A percentile compares a stretch with the other conserved stretches of the same genome.
phyloP scores from a whole-genome alignment of 1,139 yeast species.

The Yamadazyma jaroonii region DNA sequence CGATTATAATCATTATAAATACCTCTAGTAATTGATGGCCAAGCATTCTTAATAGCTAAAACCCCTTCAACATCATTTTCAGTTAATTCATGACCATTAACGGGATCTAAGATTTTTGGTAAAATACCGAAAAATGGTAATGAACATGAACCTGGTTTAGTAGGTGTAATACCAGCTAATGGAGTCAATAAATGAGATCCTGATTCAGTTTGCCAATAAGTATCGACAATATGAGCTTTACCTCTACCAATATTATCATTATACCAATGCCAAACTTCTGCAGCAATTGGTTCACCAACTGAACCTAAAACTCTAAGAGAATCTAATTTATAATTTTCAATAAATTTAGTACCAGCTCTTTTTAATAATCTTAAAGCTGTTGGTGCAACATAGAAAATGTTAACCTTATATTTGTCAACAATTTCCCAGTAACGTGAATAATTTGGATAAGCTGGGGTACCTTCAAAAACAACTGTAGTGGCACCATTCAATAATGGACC shows the following conservation, averaged over 20 bases:
- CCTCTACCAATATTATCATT: constrained; percentile 74
- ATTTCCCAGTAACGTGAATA: constrained; percentile 83
- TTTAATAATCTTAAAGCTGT: constrained; percentile 81
- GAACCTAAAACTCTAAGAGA: constrained; percentile 75
- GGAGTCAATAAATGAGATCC: constrained; percentile 75
- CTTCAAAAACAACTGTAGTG: constrained; percentile 79
- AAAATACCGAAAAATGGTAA: constrained; percentile 76
- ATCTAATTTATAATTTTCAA: constrained; percentile 62
- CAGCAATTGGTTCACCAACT: constrained; percentile 92
- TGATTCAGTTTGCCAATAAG: constrained; percentile 85
- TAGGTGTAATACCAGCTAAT: constrained; percentile 69
- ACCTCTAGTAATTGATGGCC: constrained; percentile 82
- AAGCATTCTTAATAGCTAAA: constrained; percentile 62
- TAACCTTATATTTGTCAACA: constrained; percentile 71
- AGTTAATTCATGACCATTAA: constrained; percentile 61
- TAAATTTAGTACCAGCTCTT: constrained; percentile 72
- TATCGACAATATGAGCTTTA: constrained; percentile 72
- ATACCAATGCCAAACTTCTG: constrained; percentile 94
- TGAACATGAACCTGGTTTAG: constrained; percentile 78
- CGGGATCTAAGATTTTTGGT: constrained; percentile 68
- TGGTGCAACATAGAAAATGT: constrained; percentile 87
- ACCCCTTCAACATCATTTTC: constrained; percentile 74
- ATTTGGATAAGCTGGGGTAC: constrained; percentile 83
- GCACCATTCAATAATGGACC: constrained; percentile 81
- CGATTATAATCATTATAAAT: constrained; percentile 69